phyloP scores from a whole-genome alignment of 2,329 filamentous ascomycete species.

The Diaporthe sp. region DNA sequence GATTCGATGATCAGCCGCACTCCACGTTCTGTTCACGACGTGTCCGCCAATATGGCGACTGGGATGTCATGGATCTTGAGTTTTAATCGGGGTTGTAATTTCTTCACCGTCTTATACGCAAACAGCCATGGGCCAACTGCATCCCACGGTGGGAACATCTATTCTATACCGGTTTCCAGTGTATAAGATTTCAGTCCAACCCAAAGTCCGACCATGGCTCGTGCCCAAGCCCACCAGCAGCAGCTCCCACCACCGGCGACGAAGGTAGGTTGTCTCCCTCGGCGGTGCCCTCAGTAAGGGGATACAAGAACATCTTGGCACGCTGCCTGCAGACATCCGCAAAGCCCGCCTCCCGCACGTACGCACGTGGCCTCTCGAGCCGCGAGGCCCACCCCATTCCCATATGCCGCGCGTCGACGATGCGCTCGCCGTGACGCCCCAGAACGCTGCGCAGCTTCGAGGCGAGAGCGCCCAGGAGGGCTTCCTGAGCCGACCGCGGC shows the following conservation, averaged over 20 bases:
- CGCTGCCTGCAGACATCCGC: background rate
- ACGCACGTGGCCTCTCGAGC: background rate
- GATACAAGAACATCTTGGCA: slow-evolving; percentile 32
- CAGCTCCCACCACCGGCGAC: background rate
- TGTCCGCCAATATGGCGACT: background rate
- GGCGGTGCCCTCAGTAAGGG: background rate
- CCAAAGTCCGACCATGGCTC: slow-evolving; percentile 38
- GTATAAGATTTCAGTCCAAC: slow-evolving; percentile 1
- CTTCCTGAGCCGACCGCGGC: slow-evolving; percentile 20
- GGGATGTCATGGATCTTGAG: background rate
- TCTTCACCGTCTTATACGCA: background rate
- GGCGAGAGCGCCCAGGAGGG: slow-evolving; percentile 16
- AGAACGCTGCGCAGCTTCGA: slow-evolving; percentile 23
- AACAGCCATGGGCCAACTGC: background rate
- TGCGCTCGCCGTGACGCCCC: background rate
- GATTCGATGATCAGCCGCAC: background rate
- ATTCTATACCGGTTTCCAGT: background rate
- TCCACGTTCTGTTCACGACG: too few species aligned
- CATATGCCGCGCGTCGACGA: background rate
- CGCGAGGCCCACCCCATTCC: slow-evolving; percentile 6
- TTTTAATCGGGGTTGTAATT: background rate
- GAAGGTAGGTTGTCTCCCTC: slow-evolving; percentile 1
- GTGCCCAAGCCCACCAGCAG: slow-evolving; percentile 14
- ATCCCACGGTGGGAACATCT: background rate
- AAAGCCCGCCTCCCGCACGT: background rate